A percentile compares a stretch with the other conserved stretches of the same genome.
These are phyloP conservation scores for California macrophylla DNA, from an alignment of 441 rosid species.

Conservation along the genomic window DNA sequence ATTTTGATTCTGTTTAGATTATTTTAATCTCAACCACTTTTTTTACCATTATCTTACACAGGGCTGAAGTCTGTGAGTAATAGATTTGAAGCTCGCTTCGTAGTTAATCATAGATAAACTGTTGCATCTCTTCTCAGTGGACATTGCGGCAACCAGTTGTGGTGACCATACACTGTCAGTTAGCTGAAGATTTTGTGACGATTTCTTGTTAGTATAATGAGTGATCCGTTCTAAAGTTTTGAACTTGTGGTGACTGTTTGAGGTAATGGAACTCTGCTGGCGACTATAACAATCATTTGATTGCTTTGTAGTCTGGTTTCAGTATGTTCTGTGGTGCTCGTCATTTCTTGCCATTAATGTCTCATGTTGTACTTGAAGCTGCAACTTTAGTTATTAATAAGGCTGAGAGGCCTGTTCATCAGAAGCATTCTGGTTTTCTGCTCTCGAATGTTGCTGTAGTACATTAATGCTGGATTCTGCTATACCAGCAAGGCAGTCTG, in stretches of 20 bases:
- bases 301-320: constrained; percentile 23
- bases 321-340: constrained; percentile 34
- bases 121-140: constrained; percentile 25
- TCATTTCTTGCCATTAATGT: constrained; percentile 16
- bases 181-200: constrained; percentile 21
- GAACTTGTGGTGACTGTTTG: constrained; percentile 33
- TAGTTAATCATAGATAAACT: constrained; percentile 34
- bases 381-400: constrained; percentile 41
- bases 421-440: constrained; percentile 27
- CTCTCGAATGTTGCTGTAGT: constrained; percentile 16
- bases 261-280: constrained; percentile 27
- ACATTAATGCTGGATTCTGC: constrained; percentile 33
- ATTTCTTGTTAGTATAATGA: constrained; percentile 30
- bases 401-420: constrained; percentile 37
- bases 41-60: constrained; percentile 21
- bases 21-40: constrained; percentile 14
- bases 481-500: constrained; percentile 24
- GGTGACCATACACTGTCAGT: constrained; percentile 22
- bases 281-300: constrained; percentile 23
- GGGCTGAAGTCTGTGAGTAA: constrained; percentile 50
- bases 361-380: constrained; percentile 28
- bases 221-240: constrained; percentile 27
- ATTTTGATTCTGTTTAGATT: constrained; percentile 3
- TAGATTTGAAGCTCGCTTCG: constrained; percentile 31
- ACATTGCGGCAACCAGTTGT: constrained; percentile 30